A percentile compares a stretch with the other conserved stretches of the same genome.
These are phyloP conservation scores for Xylaria sp. DNA, from an alignment of 2,329 filamentous ascomycete species.

Conservation along the genomic window DNA sequence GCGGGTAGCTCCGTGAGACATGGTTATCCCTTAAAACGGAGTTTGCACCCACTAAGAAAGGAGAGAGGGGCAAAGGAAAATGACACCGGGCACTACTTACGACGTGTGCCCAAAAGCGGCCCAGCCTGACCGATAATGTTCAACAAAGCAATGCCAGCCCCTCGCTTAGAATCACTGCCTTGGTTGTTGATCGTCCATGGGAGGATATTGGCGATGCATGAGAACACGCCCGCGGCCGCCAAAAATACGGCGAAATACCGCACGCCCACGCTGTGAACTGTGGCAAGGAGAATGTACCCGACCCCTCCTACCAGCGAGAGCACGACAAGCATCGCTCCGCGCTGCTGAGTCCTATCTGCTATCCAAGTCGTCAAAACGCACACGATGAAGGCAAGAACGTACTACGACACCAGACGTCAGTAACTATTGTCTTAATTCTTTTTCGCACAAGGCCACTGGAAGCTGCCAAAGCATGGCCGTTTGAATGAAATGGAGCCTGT, in stretches of 20 bases:
- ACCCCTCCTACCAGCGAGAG: conserved; percentile 67
- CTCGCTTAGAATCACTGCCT: conserved; percentile 72
- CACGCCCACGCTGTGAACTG: conserved; percentile 55
- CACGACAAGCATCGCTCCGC: conserved; percentile 67
- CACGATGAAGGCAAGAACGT: conserved; percentile 72
- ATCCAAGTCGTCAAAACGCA: conserved; percentile 71
- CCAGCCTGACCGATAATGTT: conserved; percentile 71
- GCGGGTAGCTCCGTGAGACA: not conserved
- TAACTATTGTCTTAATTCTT: not conserved
- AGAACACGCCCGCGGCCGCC: conserved; percentile 72
- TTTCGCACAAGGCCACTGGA: not conserved
- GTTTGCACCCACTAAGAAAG: not conserved
- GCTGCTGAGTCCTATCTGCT: conserved; percentile 73
- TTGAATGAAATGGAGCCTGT: not conserved
- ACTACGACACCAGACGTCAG: conserved; percentile 47
- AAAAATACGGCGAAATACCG: conserved; percentile 58
- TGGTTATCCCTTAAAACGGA: not conserved
- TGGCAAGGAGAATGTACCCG: conserved; percentile 74
- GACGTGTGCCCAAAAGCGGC: conserved; percentile 70
- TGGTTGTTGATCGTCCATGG: conserved; percentile 77
- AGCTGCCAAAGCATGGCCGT: not conserved
- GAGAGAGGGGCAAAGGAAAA: not conserved
- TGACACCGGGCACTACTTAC: conserved; percentile 13
- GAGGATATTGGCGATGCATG: conserved; percentile 74
- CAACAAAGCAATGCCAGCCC: conserved; percentile 70